Evolutionary conservation across 108 stramenopile genomes (phyloP), one percentile per base, ranked within the genome.

Genomic region (Skeletonema potamos): DNA sequence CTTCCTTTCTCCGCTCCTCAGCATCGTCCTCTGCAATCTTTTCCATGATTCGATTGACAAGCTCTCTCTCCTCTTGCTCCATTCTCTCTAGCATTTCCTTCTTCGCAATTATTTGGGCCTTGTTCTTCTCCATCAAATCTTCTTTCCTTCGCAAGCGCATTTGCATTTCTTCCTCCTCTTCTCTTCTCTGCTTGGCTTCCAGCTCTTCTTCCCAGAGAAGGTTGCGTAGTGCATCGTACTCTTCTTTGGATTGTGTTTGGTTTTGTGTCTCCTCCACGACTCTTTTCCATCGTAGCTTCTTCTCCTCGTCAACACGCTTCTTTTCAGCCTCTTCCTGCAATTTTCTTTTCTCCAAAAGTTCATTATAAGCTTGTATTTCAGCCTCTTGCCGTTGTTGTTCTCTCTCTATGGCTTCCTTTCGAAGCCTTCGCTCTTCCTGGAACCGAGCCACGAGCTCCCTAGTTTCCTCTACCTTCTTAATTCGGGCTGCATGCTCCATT

Each of bases 141-240:
- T 85, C 73, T 46, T 70, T 85, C 51, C 58, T 60, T 61, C 66
- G 33, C 68, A 70, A 27, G 28, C 69, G 63, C 65, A 70, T 74
- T 18, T 24, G 58, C 6, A 48, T 69, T 39, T 81, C 70, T 22
- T 89, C 86, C 64, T 79, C 70, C 27, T 84, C 84, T 66, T 89
- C 73, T 56, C 66, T 62, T 41, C 64, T 71, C 18, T 69, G 70
- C 54, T 87, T 85, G 17, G 84, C 85, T 54, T 84, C 79, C 6
- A 85, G 56, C 72, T 89, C 88, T 70, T 89, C 86, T 59, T 87
- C 86, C 88, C 88, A 89, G 46, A 87, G 64, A 71, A 89, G 62
- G 44, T 81, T 81, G 36, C 88, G 84, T 26, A 87, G 48, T 56
- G 32, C 59, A 39, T 82, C 79, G 71, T 84, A 72, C 32, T 89